Evolutionary conservation across 495 filamentous ascomycete genomes (phyloP).

Genomic region (Cercophora newfieldiana): DNA sequence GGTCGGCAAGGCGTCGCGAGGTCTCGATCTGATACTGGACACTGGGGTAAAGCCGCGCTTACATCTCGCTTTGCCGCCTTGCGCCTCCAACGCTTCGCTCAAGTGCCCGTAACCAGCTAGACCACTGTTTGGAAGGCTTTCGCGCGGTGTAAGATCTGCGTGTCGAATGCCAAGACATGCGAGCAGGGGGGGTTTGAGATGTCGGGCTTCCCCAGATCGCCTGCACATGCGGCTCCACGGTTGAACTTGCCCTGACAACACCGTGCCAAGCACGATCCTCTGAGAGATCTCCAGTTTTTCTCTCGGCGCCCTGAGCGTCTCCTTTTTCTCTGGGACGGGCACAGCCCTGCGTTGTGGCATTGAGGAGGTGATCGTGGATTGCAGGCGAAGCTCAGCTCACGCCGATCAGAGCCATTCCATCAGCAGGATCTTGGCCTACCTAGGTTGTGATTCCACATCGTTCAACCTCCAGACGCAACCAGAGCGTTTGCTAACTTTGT

Average conservation of each 20-base stretch:
- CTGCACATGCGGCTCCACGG: constrained; percentile 17
- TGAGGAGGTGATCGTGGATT: not conserved
- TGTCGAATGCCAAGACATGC: constrained; percentile 17
- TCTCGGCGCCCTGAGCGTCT: not conserved
- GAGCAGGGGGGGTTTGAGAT: constrained; percentile 5
- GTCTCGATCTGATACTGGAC: not conserved
- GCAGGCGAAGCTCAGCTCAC: not conserved
- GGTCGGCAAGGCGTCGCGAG: not conserved
- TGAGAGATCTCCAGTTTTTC: constrained; percentile 3
- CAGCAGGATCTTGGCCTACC: not conserved
- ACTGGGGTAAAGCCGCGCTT: not conserved
- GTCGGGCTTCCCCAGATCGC: constrained; percentile 17
- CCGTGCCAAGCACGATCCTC: constrained; percentile 16
- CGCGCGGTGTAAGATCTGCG: constrained; percentile 12
- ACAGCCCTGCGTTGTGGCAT: not conserved
- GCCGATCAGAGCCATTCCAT: too few relatives aligned
- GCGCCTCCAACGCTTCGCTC: not conserved
- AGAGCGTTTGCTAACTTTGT: not conserved
- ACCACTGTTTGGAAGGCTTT: not conserved
- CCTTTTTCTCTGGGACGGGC: not conserved
- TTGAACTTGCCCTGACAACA: constrained; percentile 4
- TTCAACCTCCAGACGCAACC: too few relatives aligned
- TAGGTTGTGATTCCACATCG: not conserved
- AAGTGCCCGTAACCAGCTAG: not conserved
- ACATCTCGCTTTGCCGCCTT: not conserved